Conservation (phyloP, 129 eudicot species). For the Kitagawia praeruptora region DNA sequence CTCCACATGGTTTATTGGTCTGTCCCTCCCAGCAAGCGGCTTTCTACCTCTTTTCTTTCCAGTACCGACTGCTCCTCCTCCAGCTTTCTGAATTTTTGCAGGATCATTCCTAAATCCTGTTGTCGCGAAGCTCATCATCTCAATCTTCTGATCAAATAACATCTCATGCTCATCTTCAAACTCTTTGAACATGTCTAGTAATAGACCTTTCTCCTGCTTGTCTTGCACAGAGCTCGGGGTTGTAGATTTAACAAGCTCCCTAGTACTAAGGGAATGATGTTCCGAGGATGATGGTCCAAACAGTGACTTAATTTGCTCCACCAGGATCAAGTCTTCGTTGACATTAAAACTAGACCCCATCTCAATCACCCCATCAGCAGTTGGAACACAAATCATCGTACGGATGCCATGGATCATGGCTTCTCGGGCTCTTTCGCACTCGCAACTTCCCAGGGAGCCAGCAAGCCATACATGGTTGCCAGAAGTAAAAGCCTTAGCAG, state of each 20-base stretch:
- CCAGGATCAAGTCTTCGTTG: not conserved
- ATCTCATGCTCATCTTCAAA: not conserved
- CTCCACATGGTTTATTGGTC: not conserved
- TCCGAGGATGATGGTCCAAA: not conserved
- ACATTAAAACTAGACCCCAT: not conserved
- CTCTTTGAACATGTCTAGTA: not conserved
- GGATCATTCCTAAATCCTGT: not conserved
- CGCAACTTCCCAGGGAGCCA: not conserved
- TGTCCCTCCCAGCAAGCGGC: not conserved
- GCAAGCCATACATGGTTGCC: not conserved
- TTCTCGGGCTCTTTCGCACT: not conserved
- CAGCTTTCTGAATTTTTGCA: not conserved
- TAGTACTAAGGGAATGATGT: not conserved
- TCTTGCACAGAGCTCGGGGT: not conserved
- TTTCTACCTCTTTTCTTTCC: not conserved
- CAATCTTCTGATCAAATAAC: not conserved
- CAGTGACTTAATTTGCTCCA: not conserved
- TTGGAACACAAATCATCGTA: not conserved
- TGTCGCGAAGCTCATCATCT: not conserved
- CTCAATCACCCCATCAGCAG: not conserved
- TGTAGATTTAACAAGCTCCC: not conserved
- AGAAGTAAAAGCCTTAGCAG: not conserved
- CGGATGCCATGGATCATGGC: not conserved
- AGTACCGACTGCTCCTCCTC: not conserved
- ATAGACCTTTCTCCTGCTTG: not conserved